A percentile compares a stretch with the other conserved stretches of the same genome.
Evolutionary conservation across 129 eudicot species (phyloP).

Genomic region (Kitagawia praeruptora): DNA sequence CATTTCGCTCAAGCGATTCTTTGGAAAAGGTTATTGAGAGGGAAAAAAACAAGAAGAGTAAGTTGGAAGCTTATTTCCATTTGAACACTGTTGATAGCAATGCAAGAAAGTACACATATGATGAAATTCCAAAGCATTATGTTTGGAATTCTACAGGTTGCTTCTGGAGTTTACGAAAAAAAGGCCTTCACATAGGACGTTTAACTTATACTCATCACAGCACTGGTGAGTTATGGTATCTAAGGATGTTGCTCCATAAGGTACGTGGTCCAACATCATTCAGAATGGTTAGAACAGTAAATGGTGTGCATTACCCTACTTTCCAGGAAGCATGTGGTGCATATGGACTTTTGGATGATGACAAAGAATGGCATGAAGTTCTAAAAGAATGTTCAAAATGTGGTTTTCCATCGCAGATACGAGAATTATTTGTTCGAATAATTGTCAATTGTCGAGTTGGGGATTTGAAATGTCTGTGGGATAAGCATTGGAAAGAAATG

Average conservation of each 20-base stretch:
- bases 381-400: not conserved
- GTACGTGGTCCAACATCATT: not conserved
- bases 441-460: not conserved
- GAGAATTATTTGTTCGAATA: not conserved
- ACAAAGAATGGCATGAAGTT: not conserved
- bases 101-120: too few relatives aligned
- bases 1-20: not conserved
- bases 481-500: not conserved
- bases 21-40: too few relatives aligned
- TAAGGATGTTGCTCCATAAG: not conserved
- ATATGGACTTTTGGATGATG: not conserved
- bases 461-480: not conserved
- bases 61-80: not conserved
- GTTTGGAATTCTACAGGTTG: not conserved
- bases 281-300: not conserved
- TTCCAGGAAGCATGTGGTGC: not conserved
- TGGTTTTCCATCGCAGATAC: not conserved
- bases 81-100: too few relatives aligned
- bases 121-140: too few relatives aligned
- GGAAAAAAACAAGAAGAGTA: not conserved
- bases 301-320: not conserved
- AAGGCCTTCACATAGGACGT: not conserved
- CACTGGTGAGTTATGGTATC: not conserved
- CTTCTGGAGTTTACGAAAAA: not conserved
- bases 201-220: not conserved